phyloP scores from a whole-genome alignment of 768 basidiomycete genomes.

The Lactarius akahatsu region DNA sequence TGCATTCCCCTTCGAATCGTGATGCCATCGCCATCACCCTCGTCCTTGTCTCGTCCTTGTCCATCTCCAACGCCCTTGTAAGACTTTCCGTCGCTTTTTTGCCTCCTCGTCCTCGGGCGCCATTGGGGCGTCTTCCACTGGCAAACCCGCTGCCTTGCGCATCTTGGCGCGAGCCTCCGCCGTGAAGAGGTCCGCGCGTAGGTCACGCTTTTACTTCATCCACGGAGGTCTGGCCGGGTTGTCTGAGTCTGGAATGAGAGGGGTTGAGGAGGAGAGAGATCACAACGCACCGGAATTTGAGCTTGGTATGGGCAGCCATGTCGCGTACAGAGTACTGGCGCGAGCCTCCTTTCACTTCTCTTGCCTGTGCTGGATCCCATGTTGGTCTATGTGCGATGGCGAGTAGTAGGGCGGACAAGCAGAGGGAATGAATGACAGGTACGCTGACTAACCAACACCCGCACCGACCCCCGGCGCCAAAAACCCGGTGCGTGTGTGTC shows the following conservation, averaged over 20 bases:
- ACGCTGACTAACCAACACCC: too few relatives aligned
- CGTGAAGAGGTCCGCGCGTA: slow-evolving; percentile 75
- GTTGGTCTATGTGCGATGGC: slow-evolving; percentile 81
- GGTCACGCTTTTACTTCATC: slow-evolving; percentile 73
- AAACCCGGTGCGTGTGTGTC: too few relatives aligned
- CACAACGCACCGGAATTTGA: slow-evolving; percentile 83
- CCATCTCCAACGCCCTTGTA: slow-evolving; percentile 82
- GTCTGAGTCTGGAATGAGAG: slow-evolving; percentile 43
- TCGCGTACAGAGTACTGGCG: slow-evolving; percentile 91
- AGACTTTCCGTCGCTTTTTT: slow-evolving; percentile 79
- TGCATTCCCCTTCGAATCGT: slow-evolving; percentile 21
- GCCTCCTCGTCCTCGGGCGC: slow-evolving; percentile 55
- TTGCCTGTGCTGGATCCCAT: slow-evolving; percentile 96
- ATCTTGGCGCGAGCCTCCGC: slow-evolving; percentile 89
- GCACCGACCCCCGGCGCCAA: too few relatives aligned
- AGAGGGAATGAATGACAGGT: too few relatives aligned
- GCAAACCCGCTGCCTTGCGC: slow-evolving; percentile 80
- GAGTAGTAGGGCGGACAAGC: neutral
- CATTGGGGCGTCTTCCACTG: slow-evolving; percentile 39
- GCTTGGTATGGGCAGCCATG: slow-evolving; percentile 93
- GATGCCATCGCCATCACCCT: slow-evolving; percentile 46
- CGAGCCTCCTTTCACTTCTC: slow-evolving; percentile 88
- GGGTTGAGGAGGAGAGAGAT: slow-evolving; percentile 1
- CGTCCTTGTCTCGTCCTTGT: slow-evolving; percentile 84
- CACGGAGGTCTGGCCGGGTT: slow-evolving; percentile 85